These are phyloP conservation scores for Colletotrichum nymphaeae DNA, from an alignment of 2,329 filamentous ascomycete species.

Conservation along the genomic window DNA sequence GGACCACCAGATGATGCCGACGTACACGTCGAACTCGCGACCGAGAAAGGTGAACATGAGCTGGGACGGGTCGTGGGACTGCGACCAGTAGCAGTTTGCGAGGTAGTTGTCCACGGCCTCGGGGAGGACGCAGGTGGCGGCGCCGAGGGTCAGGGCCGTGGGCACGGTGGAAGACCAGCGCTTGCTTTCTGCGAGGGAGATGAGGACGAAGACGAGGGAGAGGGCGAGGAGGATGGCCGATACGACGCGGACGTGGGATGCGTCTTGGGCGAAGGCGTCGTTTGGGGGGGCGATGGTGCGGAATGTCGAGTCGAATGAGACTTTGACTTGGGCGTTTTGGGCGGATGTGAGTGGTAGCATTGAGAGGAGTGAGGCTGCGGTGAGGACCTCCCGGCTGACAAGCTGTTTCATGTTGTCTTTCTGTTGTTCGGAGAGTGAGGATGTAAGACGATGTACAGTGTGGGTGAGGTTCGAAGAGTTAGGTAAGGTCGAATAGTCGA, in stretches of 20 bases:
- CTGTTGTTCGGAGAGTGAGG: background rate
- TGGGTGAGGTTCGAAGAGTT: no score
- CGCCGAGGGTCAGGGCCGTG: background rate
- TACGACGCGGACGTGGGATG: background rate
- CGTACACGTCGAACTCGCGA: conserved; percentile 3
- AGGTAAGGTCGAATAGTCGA: background rate
- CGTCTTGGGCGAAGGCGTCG: background rate
- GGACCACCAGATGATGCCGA: conserved; percentile 26
- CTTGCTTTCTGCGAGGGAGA: background rate
- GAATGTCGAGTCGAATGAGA: background rate
- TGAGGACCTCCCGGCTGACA: background rate
- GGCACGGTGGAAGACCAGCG: conserved; percentile 2
- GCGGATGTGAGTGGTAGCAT: background rate
- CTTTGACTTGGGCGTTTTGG: background rate
- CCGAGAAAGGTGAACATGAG: conserved; percentile 12
- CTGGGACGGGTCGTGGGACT: conserved; percentile 1
- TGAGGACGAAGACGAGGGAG: background rate
- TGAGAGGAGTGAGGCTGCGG: background rate
- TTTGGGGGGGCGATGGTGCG: background rate
- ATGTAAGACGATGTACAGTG: background rate
- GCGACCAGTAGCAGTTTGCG: conserved; percentile 9
- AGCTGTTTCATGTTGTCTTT: background rate
- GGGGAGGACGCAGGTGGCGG: background rate
- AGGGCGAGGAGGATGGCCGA: background rate
- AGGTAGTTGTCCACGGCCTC: conserved; percentile 8